Evolutionary conservation across 2,329 filamentous ascomycete species (phyloP).

Genomic region (Triangularia setosa): DNA sequence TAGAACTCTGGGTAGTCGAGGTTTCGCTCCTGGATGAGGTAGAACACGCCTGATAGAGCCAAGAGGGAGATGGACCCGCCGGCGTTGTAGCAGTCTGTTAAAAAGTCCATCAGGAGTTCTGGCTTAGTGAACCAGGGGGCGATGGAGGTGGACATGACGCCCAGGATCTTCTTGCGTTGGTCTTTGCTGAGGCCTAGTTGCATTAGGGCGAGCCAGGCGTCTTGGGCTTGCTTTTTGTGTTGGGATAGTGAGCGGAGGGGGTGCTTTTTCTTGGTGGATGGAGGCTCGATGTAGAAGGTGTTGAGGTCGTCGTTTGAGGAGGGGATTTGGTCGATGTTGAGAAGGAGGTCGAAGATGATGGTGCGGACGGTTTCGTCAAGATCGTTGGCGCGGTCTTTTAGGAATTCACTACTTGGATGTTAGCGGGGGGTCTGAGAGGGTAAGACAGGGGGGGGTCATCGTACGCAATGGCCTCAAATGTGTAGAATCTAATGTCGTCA

Average conservation of each 20-base stretch:
- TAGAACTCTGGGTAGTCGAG: slow-evolving; percentile 96
- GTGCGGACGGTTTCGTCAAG: slow-evolving; percentile 43
- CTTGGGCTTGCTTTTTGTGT: slow-evolving; percentile 77
- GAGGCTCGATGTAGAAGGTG: slow-evolving; percentile 61
- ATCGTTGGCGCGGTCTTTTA: slow-evolving; percentile 25
- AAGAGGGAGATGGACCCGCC: slow-evolving; percentile 84
- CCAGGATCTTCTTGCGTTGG: slow-evolving; percentile 75
- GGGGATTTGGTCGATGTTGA: slow-evolving; percentile 67
- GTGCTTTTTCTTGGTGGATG: slow-evolving; percentile 62
- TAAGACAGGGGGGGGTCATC: slow-evolving; percentile 27
- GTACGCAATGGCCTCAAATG: slow-evolving; percentile 70
- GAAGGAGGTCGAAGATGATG: slow-evolving; percentile 59
- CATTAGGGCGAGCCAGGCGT: slow-evolving; percentile 80
- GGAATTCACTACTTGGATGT: slow-evolving; percentile 30
- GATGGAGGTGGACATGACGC: slow-evolving; percentile 70
- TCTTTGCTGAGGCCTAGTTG: slow-evolving; percentile 61
- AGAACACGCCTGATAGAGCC: slow-evolving; percentile 88
- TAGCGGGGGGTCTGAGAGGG: slow-evolving; percentile 13
- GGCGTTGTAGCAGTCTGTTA: slow-evolving; percentile 87
- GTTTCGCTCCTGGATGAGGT: slow-evolving; percentile 89
- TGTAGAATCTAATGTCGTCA: slow-evolving; percentile 81
- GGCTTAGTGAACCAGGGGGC: slow-evolving; percentile 86
- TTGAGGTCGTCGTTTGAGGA: slow-evolving; percentile 61
- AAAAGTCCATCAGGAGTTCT: slow-evolving; percentile 89
- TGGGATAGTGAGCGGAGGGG: slow-evolving; percentile 60